phyloP scores from a whole-genome alignment of 2,329 filamentous ascomycete species.

The Colletotrichum sp. region DNA sequence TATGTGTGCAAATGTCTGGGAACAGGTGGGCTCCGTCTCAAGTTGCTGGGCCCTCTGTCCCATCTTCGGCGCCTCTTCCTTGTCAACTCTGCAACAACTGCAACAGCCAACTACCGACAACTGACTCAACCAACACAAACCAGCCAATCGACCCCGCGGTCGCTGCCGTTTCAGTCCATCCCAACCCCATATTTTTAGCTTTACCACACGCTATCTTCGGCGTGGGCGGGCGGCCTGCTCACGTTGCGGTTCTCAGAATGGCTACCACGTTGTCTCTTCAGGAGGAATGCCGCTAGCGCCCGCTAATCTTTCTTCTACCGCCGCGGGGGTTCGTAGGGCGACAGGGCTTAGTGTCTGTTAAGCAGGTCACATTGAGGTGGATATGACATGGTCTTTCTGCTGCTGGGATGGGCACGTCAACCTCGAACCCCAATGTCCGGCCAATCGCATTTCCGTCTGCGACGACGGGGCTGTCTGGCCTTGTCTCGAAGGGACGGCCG shows the following conservation, averaged over 20 bases:
- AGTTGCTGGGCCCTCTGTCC: constrained; percentile 12
- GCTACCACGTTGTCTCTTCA: not conserved
- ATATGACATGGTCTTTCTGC: not conserved
- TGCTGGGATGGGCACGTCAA: not conserved
- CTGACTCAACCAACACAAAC: not conserved
- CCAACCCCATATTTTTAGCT: constrained; percentile 10
- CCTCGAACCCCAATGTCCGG: not conserved
- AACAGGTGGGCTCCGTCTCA: constrained; percentile 1
- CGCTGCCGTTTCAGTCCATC: not conserved
- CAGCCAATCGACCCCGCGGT: not conserved
- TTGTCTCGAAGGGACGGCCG: not conserved
- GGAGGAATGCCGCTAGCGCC: not conserved
- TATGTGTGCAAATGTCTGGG: not conserved
- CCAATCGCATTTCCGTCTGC: not conserved
- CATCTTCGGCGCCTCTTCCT: constrained; percentile 1
- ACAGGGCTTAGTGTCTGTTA: not conserved
- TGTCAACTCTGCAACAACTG: constrained; percentile 1
- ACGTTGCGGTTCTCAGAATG: not conserved
- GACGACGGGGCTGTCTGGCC: not conserved
- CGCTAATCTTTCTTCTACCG: not conserved
- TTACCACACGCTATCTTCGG: not conserved
- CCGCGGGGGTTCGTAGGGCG: not conserved
- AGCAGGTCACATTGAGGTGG: constrained; percentile 3
- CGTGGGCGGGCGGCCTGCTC: not conserved
- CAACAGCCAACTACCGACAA: not conserved